Percentiles rank a stretch among this genome's conserved stretches.
These are phyloP conservation scores for Pelagomonas calceolata DNA, from an alignment of 108 stramenopile genomes.

Conservation along the genomic window DNA sequence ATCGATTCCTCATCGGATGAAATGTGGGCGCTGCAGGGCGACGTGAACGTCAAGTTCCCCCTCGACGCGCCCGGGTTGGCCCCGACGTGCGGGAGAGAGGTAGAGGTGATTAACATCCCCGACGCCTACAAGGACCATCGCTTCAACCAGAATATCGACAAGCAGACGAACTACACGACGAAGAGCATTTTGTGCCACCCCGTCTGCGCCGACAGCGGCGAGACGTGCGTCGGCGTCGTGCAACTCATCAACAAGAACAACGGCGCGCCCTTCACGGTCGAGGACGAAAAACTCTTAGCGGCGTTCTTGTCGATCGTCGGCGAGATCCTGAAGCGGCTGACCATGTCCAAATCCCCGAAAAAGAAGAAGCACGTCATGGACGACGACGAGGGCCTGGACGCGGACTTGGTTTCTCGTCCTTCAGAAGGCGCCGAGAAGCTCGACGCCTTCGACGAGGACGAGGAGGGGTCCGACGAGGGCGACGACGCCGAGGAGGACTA, in stretches of 20 bases:
- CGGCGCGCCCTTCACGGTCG: conserved; percentile 12
- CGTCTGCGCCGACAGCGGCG: conserved; percentile 8
- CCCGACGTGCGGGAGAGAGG: not conserved
- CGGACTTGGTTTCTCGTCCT: too few species aligned
- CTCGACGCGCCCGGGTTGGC: conserved; percentile 12
- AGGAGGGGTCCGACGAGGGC: not conserved
- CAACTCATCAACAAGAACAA: conserved; percentile 38
- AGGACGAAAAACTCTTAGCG: conserved; percentile 20
- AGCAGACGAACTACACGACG: not conserved
- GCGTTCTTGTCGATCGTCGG: conserved; percentile 26
- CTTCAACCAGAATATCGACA: conserved; percentile 39
- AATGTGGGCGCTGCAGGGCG: conserved; percentile 54
- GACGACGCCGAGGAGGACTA: too few species aligned
- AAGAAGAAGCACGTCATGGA: too few species aligned
- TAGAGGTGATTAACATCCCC: conserved; percentile 27
- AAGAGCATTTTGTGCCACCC: conserved; percentile 36
- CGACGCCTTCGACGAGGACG: not conserved
- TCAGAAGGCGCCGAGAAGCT: too few species aligned
- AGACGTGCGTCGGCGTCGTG: conserved; percentile 28
- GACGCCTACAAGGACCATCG: conserved; percentile 45
- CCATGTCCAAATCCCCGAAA: too few species aligned
- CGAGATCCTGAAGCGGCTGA: conserved; percentile 8
- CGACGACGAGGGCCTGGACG: too few species aligned
- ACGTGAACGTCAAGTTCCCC: conserved; percentile 41
- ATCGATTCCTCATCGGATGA: conserved; percentile 31